Conservation (phyloP, 2,329 filamentous ascomycete genomes). For the Macrophomina phaseolina region DNA sequence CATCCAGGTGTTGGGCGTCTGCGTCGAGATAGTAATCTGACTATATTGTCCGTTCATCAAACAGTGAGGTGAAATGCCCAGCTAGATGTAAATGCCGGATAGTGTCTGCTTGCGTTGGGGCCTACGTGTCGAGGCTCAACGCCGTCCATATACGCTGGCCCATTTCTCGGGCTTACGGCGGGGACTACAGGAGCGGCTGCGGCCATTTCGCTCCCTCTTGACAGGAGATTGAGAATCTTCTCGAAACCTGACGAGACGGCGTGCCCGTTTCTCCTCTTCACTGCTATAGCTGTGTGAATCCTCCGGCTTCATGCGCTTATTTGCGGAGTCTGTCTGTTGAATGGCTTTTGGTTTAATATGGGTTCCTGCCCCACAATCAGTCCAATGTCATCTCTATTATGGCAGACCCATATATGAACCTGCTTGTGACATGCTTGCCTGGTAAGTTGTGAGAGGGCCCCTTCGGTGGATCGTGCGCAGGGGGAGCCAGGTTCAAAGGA, state of each 20-base stretch:
- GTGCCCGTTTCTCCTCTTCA: background rate
- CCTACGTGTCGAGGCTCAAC: background rate
- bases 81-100: no score
- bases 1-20: no score
- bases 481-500: background rate
- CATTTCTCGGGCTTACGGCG: background rate
- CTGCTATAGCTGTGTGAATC: background rate
- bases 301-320: background rate
- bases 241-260: background rate
- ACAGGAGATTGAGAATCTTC: background rate
- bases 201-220: background rate
- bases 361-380: background rate
- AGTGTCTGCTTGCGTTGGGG: background rate
- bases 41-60: no score
- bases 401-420: background rate
- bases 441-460: background rate
- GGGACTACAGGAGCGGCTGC: background rate
- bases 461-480: background rate
- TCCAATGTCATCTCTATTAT: background rate
- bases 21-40: no score
- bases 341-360: background rate
- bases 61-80: no score
- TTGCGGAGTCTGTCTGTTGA: background rate
- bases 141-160: background rate
- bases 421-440: no score